Evolutionary conservation across 1,139 yeast genomes (phyloP).

Genomic region (Arxiozyma telluris): DNA sequence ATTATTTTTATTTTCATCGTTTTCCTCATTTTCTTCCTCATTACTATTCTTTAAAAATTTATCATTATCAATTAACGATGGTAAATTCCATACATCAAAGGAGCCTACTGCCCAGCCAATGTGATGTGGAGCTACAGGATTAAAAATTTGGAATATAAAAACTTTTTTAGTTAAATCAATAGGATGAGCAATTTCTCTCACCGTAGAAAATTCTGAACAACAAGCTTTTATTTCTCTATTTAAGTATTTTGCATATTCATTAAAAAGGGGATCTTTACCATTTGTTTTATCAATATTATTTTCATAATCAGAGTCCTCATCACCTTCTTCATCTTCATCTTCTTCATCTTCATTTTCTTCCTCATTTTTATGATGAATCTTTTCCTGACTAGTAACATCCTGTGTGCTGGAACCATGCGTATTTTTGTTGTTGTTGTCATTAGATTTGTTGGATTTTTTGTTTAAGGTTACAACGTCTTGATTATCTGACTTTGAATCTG

Average conservation of each 20-base stretch:
- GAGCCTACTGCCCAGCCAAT: conserved; percentile 96
- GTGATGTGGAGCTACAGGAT: conserved; percentile 89
- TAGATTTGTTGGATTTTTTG: conserved; percentile 11
- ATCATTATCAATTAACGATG: conserved; percentile 20
- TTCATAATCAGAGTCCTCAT: conserved; percentile 19
- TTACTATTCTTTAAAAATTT: conserved; percentile 10
- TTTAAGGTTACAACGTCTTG: conserved; percentile 13
- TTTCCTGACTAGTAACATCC: background rate
- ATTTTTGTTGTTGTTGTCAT: conserved; percentile 16
- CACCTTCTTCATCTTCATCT: conserved; percentile 2
- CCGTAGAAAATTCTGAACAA: conserved; percentile 60
- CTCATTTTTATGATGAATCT: background rate
- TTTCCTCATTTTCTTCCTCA: conserved; percentile 39
- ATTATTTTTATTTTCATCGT: conserved; percentile 28
- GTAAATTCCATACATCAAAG: conserved; percentile 50
- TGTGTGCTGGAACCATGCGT: background rate
- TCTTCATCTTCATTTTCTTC: background rate
- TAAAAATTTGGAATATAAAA: conserved; percentile 69
- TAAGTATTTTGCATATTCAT: conserved; percentile 33
- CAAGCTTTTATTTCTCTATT: conserved; percentile 50
- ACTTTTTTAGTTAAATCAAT: conserved; percentile 64
- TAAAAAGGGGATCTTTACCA: conserved; percentile 11
- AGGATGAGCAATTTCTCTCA: conserved; percentile 45
- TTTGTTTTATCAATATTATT: conserved; percentile 21
- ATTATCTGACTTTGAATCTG: background rate